Conservation (phyloP, 345 rosid species). For the Noccaea bulbosa region DNA sequence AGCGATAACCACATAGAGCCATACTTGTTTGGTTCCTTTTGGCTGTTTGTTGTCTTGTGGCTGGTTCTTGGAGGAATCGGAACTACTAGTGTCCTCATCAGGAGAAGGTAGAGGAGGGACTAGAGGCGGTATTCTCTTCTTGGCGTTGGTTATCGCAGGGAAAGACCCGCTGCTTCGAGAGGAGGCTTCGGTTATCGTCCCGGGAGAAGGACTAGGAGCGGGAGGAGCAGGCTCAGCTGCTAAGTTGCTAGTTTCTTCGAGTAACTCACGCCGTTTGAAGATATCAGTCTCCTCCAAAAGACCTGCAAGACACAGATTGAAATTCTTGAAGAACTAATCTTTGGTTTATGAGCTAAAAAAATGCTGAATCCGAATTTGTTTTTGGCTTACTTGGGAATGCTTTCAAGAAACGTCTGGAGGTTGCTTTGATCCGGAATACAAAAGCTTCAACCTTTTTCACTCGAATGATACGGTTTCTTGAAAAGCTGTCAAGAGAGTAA, state of each 20-base stretch:
- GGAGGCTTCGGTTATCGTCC: slow-evolving; percentile 52
- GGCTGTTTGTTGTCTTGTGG: slow-evolving; percentile 35
- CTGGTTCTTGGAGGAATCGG: slow-evolving; percentile 19
- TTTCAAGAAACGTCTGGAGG: slow-evolving; percentile 47
- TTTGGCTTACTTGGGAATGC: slow-evolving; percentile 43
- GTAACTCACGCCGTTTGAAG: slow-evolving; percentile 61
- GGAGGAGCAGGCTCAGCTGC: slow-evolving; percentile 54
- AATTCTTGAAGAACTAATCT: slow-evolving; percentile 7
- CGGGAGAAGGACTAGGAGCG: slow-evolving; percentile 42
- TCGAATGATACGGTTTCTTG: slow-evolving; percentile 54
- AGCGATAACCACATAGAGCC: slow-evolving; percentile 54
- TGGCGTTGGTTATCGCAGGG: slow-evolving; percentile 69
- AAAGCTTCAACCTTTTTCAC: slow-evolving; percentile 47
- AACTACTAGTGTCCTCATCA: slow-evolving; percentile 3
- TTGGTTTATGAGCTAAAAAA: neutral
- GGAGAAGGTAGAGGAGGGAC: slow-evolving; percentile 40
- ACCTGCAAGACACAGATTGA: slow-evolving; percentile 19
- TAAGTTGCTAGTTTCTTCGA: slow-evolving; percentile 64
- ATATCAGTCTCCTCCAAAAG: slow-evolving; percentile 40
- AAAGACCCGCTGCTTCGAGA: slow-evolving; percentile 79
- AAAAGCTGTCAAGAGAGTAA: slow-evolving; percentile 49
- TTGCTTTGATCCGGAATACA: slow-evolving; percentile 48
- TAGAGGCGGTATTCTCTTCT: slow-evolving; percentile 41
- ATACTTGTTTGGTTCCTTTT: slow-evolving; percentile 42
- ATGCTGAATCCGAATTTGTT: neutral